These are phyloP conservation scores for Penicillium pancosmium DNA, from an alignment of 495 filamentous ascomycete genomes.

Conservation along the genomic window DNA sequence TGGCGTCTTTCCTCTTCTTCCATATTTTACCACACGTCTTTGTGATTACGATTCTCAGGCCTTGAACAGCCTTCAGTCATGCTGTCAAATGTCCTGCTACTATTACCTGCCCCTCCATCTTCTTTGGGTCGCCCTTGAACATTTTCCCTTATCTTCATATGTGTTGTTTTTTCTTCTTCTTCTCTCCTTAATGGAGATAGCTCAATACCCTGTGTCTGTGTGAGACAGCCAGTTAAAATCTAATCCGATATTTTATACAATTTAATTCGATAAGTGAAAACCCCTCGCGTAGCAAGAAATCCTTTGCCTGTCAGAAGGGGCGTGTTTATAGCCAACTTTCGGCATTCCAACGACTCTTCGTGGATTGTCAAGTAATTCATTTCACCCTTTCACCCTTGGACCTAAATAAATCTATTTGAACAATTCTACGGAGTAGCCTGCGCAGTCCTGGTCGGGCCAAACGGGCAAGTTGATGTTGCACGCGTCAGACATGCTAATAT, in stretches of 20 bases:
- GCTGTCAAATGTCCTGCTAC: background rate
- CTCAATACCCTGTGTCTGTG: constrained; percentile 3
- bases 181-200: background rate
- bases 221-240: background rate
- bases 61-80: background rate
- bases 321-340: constrained; percentile 16
- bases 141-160: background rate
- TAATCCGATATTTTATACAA: constrained; percentile 2
- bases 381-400: constrained; percentile 16
- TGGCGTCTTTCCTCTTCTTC: background rate
- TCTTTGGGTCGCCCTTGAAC: background rate
- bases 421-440: constrained; percentile 1
- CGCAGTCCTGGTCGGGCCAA: constrained; percentile 3
- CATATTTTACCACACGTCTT: background rate
- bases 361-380: constrained; percentile 4
- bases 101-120: background rate
- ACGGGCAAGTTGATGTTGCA: constrained; percentile 32
- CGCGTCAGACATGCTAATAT: constrained; percentile 30
- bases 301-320: background rate
- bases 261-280: background rate
- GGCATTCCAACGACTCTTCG: constrained; percentile 25
- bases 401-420: constrained; percentile 4
- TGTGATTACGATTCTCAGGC: constrained; percentile 5
- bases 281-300: background rate
- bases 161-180: background rate